Base-by-base conservation (phyloP, 208 protist genomes). In the Wallacemonas rigidus region DNA sequence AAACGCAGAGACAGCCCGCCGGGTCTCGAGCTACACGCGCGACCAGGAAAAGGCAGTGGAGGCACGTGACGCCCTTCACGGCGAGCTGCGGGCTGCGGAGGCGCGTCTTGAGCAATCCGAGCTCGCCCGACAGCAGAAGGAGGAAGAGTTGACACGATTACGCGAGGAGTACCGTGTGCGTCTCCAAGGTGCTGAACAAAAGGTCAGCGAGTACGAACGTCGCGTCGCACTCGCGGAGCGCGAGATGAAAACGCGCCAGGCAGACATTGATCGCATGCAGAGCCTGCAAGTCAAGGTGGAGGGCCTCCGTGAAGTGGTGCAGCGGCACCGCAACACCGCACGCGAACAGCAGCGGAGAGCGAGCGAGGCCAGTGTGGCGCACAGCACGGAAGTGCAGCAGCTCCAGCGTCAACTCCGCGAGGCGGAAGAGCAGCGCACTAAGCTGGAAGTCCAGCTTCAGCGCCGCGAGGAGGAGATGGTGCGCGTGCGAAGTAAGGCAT, bases 371-470 rank as follows among this genome's bases (percentile, higher is more conserved):
- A 55, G 61, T 14, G 77, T 56, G 3, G 81, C 80, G 3, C 84
- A 94, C 63, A 71, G 65, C 51, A 80, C 87, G 26, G 82, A 91
- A 67, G 57, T 89, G n/a, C 74, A 67, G 17, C 74, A 82, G 39
- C 62, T 90, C n/a, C 79, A 88, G 67, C 51, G 74, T 15, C 74
- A 89, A 72, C 65, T 91, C 58, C 83, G 69, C 14, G 75, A 79
- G 67, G 69, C 72, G 47, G 67, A 56, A 60, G 65, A 76, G 40
- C 68, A 74, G 57, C 60, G 81, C 4, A 58, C 57, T 1, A 70
- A 75, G 39, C 76, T 91, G 39, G 81, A 87, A 40, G 43, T 44
- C 15, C 56, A 78, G 56, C 70, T 79, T 15, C 72, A 80, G 47
- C 78, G 63, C 8, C 84, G 79, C 56, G 79, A 85, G 53, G 72